Conservation (phyloP, 306 rosid genomes). For the Myrica gale region DNA sequence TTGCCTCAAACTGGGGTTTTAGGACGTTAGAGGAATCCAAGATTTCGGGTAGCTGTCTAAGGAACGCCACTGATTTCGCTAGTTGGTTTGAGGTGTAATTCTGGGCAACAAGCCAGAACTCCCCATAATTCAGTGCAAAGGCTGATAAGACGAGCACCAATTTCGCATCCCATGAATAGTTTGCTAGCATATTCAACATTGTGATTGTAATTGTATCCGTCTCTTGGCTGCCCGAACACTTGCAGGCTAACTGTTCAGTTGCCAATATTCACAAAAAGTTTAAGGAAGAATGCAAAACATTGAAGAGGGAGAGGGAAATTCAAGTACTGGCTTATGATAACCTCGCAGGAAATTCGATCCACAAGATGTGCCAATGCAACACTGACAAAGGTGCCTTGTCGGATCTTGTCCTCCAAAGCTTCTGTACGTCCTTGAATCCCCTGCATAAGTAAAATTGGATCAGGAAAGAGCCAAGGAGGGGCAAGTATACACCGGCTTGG, state of each 20-base stretch:
- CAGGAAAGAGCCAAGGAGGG: neutral
- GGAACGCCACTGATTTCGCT: constrained; percentile 1
- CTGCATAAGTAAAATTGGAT: neutral
- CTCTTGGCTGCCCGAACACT: neutral
- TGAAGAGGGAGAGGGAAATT: neutral
- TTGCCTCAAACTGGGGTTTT: neutral
- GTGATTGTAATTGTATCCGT: neutral
- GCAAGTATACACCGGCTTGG: neutral
- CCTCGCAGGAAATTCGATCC: neutral
- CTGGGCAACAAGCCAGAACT: constrained; percentile 1
- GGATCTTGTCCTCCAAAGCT: neutral
- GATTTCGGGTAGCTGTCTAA: neutral
- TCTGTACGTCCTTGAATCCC: neutral
- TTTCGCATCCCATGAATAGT: constrained; percentile 6
- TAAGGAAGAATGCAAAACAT: neutral
- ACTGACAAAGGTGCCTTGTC: neutral
- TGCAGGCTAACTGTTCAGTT: neutral
- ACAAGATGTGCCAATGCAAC: neutral
- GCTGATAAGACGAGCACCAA: neutral
- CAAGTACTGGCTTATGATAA: neutral
- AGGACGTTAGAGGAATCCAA: neutral
- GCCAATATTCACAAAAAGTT: neutral
- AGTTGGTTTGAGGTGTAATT: neutral
- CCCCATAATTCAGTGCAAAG: neutral
- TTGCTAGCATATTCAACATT: neutral